These are phyloP conservation scores for Rubus idaeus DNA, from an alignment of 306 rosid species.

Conservation along the genomic window DNA sequence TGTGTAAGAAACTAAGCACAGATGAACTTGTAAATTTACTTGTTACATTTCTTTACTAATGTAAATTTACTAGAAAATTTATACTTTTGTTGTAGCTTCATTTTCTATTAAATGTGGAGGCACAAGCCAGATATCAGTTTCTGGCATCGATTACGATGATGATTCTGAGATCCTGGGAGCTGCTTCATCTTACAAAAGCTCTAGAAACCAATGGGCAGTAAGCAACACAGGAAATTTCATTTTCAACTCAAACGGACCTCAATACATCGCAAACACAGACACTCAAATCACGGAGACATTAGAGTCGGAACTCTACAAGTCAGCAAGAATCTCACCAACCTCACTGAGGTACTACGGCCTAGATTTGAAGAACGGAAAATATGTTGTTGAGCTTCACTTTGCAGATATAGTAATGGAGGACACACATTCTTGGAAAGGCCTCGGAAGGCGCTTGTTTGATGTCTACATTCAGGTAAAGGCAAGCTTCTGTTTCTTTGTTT, in stretches of 20 bases:
- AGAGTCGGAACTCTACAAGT: conserved; percentile 36
- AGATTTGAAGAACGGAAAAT: conserved; percentile 30
- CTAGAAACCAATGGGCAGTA: conserved; percentile 27
- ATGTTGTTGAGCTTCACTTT: conserved; percentile 38
- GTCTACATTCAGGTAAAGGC: conserved; percentile 38
- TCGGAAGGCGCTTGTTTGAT: conserved; percentile 42
- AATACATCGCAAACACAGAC: conserved; percentile 20
- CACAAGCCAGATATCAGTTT: conserved; percentile 19
- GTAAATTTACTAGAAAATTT: background rate
- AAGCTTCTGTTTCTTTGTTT: too few species aligned
- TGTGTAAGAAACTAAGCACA: conserved; percentile 32
- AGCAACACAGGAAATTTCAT: conserved; percentile 34
- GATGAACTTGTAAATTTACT: background rate
- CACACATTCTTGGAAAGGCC: conserved; percentile 36
- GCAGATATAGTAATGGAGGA: conserved; percentile 41
- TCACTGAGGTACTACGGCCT: conserved; percentile 41
- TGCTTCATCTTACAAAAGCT: conserved; percentile 30
- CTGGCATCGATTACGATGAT: conserved; percentile 24
- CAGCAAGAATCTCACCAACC: conserved; percentile 39
- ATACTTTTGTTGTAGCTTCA: conserved; percentile 25
- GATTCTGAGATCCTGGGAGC: conserved; percentile 35
- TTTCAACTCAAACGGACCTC: conserved; percentile 36
- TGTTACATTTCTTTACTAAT: background rate
- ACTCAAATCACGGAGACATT: conserved; percentile 32
- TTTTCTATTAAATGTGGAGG: conserved; percentile 42